phyloP scores from a whole-genome alignment of 139 green algal species.

The Closterium sp. region DNA sequence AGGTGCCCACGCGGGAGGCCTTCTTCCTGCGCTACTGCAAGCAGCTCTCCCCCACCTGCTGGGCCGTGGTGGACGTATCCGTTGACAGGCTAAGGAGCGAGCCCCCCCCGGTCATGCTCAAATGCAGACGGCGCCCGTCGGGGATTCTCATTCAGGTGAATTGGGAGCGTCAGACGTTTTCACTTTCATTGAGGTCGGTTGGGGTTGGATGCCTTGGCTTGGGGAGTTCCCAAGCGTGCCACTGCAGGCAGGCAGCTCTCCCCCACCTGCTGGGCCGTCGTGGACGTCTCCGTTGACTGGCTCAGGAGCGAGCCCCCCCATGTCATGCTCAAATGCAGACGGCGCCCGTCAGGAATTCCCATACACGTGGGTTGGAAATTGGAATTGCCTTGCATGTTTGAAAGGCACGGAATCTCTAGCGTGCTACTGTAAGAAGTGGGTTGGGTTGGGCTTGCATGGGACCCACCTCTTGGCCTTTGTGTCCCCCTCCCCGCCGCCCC shows the following conservation, averaged over 20 bases:
- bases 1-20: conserved; percentile 40
- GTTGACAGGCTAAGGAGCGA: conserved; percentile 13
- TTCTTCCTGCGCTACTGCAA: conserved; percentile 52
- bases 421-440: no score
- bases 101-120: conserved; percentile 32
- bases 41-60: conserved; percentile 13
- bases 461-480: no score
- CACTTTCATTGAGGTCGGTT: conserved; percentile 23
- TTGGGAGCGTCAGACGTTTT: no score
- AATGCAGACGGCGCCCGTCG: conserved; percentile 11
- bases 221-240: no score
- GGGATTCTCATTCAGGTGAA: conserved; percentile 25
- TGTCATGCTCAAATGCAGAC: conserved; percentile 26
- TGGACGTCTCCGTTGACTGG: conserved; percentile 23
- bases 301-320: conserved; percentile 3
- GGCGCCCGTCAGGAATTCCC: background rate
- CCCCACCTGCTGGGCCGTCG: conserved; percentile 2
- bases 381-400: no score
- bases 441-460: no score
- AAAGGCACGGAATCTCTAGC: no score
- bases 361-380: conserved; percentile 8
- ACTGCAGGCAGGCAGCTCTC: conserved; percentile 20
- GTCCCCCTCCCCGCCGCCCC: no score
- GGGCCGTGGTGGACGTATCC: conserved; percentile 10
- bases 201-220: no score